A percentile compares a stretch with the other conserved stretches of the same genome.
Evolutionary conservation across 768 basidiomycete species (phyloP).

Genomic region (Daedalea quercina): DNA sequence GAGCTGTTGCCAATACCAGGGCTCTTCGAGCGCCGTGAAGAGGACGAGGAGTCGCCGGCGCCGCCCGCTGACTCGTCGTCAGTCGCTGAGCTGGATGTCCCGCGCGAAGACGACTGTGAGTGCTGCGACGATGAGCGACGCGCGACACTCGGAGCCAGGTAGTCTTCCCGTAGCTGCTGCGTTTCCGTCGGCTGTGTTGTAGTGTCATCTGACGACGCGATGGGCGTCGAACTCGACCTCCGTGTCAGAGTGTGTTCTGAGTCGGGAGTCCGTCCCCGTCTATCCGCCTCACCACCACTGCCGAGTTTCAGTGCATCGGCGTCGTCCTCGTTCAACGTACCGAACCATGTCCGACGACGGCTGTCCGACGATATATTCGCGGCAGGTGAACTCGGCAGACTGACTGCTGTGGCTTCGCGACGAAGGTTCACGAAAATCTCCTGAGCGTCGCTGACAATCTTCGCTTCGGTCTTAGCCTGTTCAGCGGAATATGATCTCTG

Average conservation of each 20-base stretch:
- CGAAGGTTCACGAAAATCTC: constrained; percentile 10
- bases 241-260: constrained; percentile 5
- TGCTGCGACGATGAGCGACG: constrained; percentile 41
- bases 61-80: constrained; percentile 15
- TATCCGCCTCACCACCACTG: constrained; percentile 4
- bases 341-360: constrained; percentile 54
- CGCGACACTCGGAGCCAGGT: constrained; percentile 5
- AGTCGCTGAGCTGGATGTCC: constrained; percentile 29
- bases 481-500: constrained; percentile 27
- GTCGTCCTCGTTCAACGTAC: constrained; percentile 35
- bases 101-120: constrained; percentile 30
- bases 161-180: constrained; percentile 4
- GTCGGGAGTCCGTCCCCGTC: constrained; percentile 10
- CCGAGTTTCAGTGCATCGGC: constrained; percentile 9
- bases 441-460: constrained; percentile 7
- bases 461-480: constrained; percentile 12
- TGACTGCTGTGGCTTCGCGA: constrained; percentile 16
- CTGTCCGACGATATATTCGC: neutral
- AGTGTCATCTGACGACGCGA: neutral
- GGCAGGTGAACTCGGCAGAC: constrained; percentile 1
- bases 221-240: constrained; percentile 12
- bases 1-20: constrained; percentile 6
- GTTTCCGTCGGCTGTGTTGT: constrained; percentile 1
- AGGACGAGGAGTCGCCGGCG: constrained; percentile 10
- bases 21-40: constrained; percentile 14